Percentiles rank a stretch among this genome's conserved stretches.
Conservation (phyloP, 345 rosid species). For the Eucalyptus polybractea region DNA sequence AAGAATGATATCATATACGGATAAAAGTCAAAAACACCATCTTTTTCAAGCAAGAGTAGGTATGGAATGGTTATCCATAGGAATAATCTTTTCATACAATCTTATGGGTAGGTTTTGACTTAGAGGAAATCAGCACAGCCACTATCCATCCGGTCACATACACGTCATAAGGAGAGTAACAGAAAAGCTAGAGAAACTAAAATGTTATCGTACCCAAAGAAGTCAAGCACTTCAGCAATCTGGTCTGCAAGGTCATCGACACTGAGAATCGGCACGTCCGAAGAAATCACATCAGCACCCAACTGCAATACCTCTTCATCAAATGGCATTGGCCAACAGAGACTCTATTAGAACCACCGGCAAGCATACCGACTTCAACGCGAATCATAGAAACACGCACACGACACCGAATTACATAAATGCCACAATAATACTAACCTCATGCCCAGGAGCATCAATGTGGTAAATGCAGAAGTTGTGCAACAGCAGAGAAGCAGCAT, state of each 20-base stretch:
- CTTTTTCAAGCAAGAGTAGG: neutral
- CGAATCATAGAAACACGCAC: neutral
- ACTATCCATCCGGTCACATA: neutral
- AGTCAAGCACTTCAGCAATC: conserved; percentile 50
- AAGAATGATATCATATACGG: neutral
- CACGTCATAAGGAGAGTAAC: neutral
- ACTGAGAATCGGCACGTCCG: conserved; percentile 32
- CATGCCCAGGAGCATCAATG: conserved; percentile 62
- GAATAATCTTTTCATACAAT: neutral
- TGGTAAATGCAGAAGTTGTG: conserved; percentile 60
- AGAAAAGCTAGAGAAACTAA: neutral
- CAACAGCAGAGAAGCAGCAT: conserved; percentile 43
- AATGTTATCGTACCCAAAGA: conserved; percentile 19
- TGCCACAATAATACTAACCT: conserved; percentile 17
- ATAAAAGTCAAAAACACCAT: neutral
- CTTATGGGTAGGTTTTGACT: neutral
- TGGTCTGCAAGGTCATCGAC: conserved; percentile 55
- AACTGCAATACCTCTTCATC: conserved; percentile 47
- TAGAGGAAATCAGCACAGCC: neutral
- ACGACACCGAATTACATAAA: neutral
- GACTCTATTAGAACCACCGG: neutral
- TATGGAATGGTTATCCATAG: neutral
- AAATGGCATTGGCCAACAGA: neutral
- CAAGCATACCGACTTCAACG: neutral
- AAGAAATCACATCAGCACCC: conserved; percentile 45